phyloP scores from a whole-genome alignment of 371 early-diverging fungal species.

The Dinochytrium kinnereticum region DNA sequence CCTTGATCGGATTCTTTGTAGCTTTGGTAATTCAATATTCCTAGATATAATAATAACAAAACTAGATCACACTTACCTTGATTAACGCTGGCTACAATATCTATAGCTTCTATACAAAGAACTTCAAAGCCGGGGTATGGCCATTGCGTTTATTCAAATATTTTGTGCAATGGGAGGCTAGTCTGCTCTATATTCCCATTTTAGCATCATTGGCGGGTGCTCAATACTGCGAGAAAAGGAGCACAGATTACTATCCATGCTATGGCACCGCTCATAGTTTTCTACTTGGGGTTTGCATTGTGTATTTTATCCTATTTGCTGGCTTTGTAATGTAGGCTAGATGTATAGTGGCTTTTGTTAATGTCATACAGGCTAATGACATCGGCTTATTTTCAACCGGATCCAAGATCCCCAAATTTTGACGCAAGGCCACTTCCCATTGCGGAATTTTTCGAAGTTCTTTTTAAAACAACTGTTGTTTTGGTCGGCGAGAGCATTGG shows the following conservation, averaged over 20 bases:
- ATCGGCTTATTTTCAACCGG: constrained; percentile 5
- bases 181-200: not conserved
- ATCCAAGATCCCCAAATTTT: constrained; percentile 1
- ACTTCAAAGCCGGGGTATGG: constrained; percentile 10
- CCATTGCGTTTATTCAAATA: not conserved
- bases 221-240: not conserved
- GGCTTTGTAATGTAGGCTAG: not conserved
- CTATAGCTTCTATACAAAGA: constrained; percentile 6
- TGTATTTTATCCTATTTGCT: not conserved
- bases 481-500: not conserved
- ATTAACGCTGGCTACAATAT: not conserved
- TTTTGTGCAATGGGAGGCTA: not conserved
- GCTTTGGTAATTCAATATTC: not conserved
- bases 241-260: not conserved
- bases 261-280: not conserved
- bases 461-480: not conserved
- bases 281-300: not conserved
- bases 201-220: not conserved
- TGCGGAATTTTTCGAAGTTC: constrained; percentile 8
- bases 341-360: not conserved
- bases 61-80: not conserved
- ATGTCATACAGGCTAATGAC: not conserved
- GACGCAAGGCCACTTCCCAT: constrained; percentile 8
- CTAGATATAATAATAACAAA: not conserved
- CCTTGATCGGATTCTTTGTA: not conserved